Evolutionary conservation across 352 stramenopile genomes (phyloP), one percentile per base, ranked within the genome.

Genomic region (Globisporangium nagaii): DNA sequence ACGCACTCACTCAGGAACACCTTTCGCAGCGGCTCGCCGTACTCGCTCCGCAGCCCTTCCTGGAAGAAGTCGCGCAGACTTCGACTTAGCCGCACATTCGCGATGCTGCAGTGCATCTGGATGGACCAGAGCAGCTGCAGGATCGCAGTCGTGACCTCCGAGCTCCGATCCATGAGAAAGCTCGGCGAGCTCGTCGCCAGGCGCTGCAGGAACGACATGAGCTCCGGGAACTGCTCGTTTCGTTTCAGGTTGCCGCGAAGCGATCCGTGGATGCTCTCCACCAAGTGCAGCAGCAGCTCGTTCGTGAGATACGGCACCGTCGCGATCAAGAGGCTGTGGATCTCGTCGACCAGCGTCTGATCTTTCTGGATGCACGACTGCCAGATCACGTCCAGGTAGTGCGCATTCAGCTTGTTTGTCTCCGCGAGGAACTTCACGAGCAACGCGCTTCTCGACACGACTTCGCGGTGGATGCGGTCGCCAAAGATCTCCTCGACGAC

Each of bases 401-500:
- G 45, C 17, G 71, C 71, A 42, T 83, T 79, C 36, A 95, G 53
- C 40, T 85, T 87, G 58, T 90, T 81, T 20, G 79, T 77, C 58
- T 95, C 85, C 1, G 81, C 83, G 20, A 95, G 63, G 43, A 93
- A 95, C 36, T 88, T 92, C n/a, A 95, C 68, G 41, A 95, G 49
- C 35, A 86, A 62, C 8, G 81, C 75, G 65, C 79, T 93, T 20
- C 85, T 78, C 25, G 83, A 90, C 30, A 95, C 86, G 44, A 93
- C 84, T 65, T 95, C 84, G 32, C 84, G 76, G 63, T 95, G 86
- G n/a, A 94, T 94, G 20, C 82, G 71, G 54, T 95, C 86, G 9
- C 86, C 86, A 65, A 95, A 95, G 60, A 93, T 90, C 34, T 90
- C 83, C 32, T 93, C 78, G 24, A 93, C 68, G 49, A 94, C 87